A percentile compares a stretch with the other conserved stretches of the same genome.
phyloP scores from a whole-genome alignment of 2,329 filamentous ascomycete species.

The Pseudodiploospora longispora region DNA sequence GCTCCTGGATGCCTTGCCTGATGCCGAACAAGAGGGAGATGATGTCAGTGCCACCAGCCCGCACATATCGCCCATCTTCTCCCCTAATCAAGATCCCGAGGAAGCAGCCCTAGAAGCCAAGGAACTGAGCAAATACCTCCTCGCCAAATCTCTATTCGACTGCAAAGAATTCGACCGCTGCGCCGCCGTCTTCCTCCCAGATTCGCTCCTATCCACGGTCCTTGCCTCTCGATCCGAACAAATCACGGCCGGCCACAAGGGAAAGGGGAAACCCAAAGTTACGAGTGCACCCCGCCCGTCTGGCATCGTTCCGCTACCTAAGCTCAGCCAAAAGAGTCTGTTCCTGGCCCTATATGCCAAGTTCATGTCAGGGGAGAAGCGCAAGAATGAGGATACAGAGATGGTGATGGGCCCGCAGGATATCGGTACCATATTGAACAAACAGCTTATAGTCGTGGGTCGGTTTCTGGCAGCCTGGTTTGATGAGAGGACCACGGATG shows the following conservation, averaged over 20 bases:
- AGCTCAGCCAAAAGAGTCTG: conserved; percentile 79
- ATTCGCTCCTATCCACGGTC: conserved; percentile 63
- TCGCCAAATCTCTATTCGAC: conserved; percentile 92
- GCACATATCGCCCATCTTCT: conserved; percentile 39
- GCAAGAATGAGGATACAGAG: conserved; percentile 91
- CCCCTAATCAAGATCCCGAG: conserved; percentile 55
- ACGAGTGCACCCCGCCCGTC: conserved; percentile 14
- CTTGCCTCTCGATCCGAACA: conserved; percentile 40
- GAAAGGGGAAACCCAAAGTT: conserved; percentile 47
- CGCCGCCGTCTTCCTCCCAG: conserved; percentile 79
- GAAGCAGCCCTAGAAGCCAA: conserved; percentile 70
- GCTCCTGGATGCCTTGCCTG: conserved; percentile 74
- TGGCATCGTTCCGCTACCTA: conserved; percentile 33
- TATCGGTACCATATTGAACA: conserved; percentile 74
- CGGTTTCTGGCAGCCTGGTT: conserved; percentile 78
- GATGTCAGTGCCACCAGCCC: conserved; percentile 20
- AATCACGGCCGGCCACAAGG: conserved; percentile 18
- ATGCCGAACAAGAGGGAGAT: conserved; percentile 46
- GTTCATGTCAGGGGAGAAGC: conserved; percentile 88
- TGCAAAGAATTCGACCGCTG: conserved; percentile 93
- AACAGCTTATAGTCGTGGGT: conserved; percentile 70
- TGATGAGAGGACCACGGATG: conserved; percentile 49
- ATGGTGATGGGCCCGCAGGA: conserved; percentile 95
- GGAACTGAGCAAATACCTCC: conserved; percentile 75
- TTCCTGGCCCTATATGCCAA: conserved; percentile 91